A percentile compares a stretch with the other conserved stretches of the same genome.
Evolutionary conservation across 164 flowering plant genomes (phyloP).

Genomic region (Paratinospora sagittata): DNA sequence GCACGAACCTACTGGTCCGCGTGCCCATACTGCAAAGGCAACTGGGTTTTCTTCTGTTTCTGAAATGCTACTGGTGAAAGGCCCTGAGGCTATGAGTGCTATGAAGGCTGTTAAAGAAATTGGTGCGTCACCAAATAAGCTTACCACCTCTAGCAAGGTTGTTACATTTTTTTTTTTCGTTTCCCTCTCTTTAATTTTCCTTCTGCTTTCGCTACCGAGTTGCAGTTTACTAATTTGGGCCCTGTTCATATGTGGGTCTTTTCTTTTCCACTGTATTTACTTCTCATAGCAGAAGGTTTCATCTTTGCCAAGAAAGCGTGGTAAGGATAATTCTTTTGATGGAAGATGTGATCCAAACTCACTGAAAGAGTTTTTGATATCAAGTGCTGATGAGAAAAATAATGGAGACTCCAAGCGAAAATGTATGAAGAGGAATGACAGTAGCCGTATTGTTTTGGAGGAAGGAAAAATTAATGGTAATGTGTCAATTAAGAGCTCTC

Average conservation of each 20-base stretch:
- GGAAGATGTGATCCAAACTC: constrained; percentile 24
- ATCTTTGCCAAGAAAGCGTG: constrained; percentile 24
- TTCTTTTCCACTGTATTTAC: not conserved
- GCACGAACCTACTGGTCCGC: constrained; percentile 64
- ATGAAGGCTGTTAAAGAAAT: not conserved
- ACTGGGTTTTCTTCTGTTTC: constrained; percentile 78
- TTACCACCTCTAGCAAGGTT: constrained; percentile 23
- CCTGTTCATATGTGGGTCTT: not conserved
- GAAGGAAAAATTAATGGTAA: not conserved
- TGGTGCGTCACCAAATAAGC: constrained; percentile 22
- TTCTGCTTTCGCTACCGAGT: not conserved
- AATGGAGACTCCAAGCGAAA: not conserved
- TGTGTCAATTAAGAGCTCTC: not conserved
- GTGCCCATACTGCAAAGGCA: constrained; percentile 53
- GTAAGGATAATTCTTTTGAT: constrained; percentile 51
- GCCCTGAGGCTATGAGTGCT: constrained; percentile 15
- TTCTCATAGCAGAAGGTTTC: not conserved
- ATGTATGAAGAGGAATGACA: not conserved
- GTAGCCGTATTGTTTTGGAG: not conserved
- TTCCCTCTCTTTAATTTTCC: too few species aligned
- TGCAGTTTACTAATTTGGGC: not conserved
- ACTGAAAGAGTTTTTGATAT: constrained; percentile 4
- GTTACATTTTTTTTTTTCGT: not conserved
- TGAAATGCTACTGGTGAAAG: constrained; percentile 46
- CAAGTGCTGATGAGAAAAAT: constrained; percentile 17